These are phyloP conservation scores for Malbranchea zuffiana DNA, from an alignment of 2,329 filamentous ascomycete genomes.

Conservation along the genomic window DNA sequence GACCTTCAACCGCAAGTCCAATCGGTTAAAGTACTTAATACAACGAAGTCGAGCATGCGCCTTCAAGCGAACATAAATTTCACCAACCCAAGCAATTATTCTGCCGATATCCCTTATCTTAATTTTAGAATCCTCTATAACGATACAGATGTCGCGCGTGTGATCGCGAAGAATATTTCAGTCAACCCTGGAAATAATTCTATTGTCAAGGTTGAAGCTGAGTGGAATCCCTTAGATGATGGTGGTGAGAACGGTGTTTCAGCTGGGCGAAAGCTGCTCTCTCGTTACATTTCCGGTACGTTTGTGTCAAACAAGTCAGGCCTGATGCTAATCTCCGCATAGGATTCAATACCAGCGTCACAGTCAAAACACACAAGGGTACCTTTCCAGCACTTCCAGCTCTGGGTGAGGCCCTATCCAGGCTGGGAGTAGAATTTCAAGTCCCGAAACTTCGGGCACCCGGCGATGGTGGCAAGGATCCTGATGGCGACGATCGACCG, in stretches of 20 bases:
- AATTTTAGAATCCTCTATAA: constrained; percentile 68
- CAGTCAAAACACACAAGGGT: constrained; percentile 56
- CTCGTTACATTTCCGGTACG: constrained; percentile 69
- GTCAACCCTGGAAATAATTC: constrained; percentile 62
- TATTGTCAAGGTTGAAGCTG: constrained; percentile 54
- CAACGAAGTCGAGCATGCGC: constrained; percentile 58
- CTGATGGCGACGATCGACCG: constrained; percentile 37
- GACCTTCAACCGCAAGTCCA: constrained; percentile 54
- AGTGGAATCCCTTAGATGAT: constrained; percentile 59
- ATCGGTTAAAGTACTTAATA: constrained; percentile 61
- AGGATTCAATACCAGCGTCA: constrained; percentile 72
- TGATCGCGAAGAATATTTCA: constrained; percentile 52
- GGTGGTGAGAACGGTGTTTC: constrained; percentile 51
- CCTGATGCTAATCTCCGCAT: constrained; percentile 9
- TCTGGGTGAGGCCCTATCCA: constrained; percentile 62
- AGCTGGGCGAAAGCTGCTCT: constrained; percentile 63
- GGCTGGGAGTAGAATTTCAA: constrained; percentile 58
- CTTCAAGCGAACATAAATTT: constrained; percentile 66
- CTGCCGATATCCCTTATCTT: constrained; percentile 67
- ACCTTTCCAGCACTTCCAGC: constrained; percentile 64
- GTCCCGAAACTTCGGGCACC: constrained; percentile 56
- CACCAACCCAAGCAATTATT: constrained; percentile 83
- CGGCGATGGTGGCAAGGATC: constrained; percentile 27
- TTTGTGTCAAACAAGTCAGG: background rate
- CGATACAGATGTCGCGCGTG: constrained; percentile 62